Evolutionary conservation across 1,284 basidiomycete species (phyloP).

Genomic region (Ustilago trichophora): DNA sequence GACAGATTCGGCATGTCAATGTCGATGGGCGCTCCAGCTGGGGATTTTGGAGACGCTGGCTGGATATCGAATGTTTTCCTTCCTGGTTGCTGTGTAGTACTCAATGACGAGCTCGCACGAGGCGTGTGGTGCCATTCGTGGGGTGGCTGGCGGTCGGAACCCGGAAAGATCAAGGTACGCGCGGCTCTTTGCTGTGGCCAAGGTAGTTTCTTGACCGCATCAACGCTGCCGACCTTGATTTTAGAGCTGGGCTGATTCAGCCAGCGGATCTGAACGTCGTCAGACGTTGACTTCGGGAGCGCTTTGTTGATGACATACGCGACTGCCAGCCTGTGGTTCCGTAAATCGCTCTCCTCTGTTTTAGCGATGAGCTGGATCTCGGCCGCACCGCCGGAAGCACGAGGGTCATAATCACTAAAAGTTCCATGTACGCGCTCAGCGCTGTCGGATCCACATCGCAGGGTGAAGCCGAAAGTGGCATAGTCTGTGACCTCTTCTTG

Average conservation of each 20-base stretch:
- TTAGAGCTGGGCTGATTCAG: conserved; percentile 4
- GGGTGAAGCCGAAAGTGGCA: conserved; percentile 6
- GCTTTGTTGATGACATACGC: background rate
- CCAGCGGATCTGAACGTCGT: background rate
- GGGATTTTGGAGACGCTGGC: conserved; percentile 16
- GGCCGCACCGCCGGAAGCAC: conserved; percentile 18
- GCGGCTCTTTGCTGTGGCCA: conserved; percentile 7
- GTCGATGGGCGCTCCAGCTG: background rate
- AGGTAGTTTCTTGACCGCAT: background rate
- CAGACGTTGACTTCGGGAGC: background rate
- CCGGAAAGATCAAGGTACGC: conserved; percentile 19
- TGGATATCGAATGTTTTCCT: conserved; percentile 32
- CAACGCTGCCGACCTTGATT: conserved; percentile 5
- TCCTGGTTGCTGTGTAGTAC: background rate
- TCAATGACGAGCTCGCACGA: background rate
- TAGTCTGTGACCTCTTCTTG: background rate
- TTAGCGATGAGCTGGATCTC: conserved; percentile 24
- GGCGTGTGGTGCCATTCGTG: background rate
- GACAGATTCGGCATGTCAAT: conserved; percentile 8
- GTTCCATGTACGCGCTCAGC: conserved; percentile 6
- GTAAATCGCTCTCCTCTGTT: background rate
- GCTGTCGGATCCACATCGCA: conserved; percentile 4
- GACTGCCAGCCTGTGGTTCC: conserved; percentile 1
- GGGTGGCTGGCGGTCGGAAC: background rate
- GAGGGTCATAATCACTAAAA: conserved; percentile 23